These are phyloP conservation scores for Lunasporangiospora selenospora DNA, from an alignment of 192 early-diverging fungal genomes.

Conservation along the genomic window DNA sequence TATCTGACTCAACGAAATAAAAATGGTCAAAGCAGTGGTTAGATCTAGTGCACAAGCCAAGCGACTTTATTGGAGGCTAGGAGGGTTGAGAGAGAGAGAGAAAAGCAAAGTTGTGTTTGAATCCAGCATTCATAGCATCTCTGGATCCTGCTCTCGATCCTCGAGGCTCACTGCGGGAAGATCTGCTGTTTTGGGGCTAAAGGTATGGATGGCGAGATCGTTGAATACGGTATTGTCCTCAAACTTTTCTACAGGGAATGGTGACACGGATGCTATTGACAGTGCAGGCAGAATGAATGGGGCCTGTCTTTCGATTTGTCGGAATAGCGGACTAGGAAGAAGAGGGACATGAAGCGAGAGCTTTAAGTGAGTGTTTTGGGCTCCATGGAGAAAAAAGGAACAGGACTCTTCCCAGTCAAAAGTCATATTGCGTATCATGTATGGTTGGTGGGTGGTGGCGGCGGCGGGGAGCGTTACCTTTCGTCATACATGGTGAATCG, in stretches of 20 bases:
- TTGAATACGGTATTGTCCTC: constrained; percentile 42
- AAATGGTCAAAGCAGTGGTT: too few species aligned
- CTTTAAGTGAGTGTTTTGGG: background rate
- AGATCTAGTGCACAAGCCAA: too few species aligned
- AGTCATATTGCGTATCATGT: too few species aligned
- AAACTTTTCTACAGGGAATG: constrained; percentile 26
- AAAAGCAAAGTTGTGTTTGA: too few species aligned
- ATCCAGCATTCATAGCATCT: too few species aligned
- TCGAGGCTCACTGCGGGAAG: constrained; percentile 15
- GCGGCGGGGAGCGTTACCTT: constrained; percentile 31
- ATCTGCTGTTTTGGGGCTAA: constrained; percentile 14
- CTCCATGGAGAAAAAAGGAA: background rate
- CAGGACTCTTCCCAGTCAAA: too few species aligned
- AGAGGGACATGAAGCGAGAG: background rate
- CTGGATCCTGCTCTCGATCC: constrained; percentile 27
- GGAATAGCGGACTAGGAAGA: constrained; percentile 27
- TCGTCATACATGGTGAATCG: constrained; percentile 51
- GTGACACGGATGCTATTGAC: constrained; percentile 14
- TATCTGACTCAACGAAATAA: background rate
- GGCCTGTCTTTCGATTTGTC: constrained; percentile 27
- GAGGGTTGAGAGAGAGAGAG: too few species aligned
- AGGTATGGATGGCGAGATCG: constrained; percentile 33
- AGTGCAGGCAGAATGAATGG: constrained; percentile 36
- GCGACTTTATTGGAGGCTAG: too few species aligned
- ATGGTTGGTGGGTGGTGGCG: too few species aligned